These are phyloP conservation scores for Crithidia expoeki DNA, from an alignment of 208 protist species.

Conservation along the genomic window DNA sequence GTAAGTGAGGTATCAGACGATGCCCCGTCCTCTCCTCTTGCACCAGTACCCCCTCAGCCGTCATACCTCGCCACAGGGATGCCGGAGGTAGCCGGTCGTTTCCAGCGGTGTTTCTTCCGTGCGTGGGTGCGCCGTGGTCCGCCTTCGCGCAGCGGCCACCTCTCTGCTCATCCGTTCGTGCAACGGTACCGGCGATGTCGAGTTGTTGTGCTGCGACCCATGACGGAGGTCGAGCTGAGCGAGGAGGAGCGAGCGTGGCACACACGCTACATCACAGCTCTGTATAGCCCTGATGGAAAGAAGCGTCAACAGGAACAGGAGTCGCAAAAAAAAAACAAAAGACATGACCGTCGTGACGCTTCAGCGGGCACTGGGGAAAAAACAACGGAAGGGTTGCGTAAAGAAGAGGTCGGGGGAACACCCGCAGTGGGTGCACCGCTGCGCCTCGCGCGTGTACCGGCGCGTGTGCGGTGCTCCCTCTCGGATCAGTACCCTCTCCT, in stretches of 20 bases:
- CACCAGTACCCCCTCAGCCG: too few species aligned
- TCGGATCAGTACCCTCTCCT: conserved; percentile 81
- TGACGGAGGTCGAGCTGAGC: conserved; percentile 42
- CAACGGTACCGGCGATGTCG: conserved; percentile 47
- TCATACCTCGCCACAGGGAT: conserved; percentile 22
- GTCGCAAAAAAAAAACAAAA: not conserved
- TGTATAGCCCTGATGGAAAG: conserved; percentile 7
- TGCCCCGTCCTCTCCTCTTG: not conserved
- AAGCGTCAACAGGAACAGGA: too few species aligned
- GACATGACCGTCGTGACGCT: too few species aligned
- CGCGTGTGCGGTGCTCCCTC: conserved; percentile 53
- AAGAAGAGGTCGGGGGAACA: not conserved
- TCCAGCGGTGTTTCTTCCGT: conserved; percentile 76
- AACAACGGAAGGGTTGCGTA: conserved; percentile 4
- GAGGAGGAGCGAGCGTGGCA: conserved; percentile 54
- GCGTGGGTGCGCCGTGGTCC: conserved; percentile 26
- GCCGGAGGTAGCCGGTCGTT: conserved; percentile 68
- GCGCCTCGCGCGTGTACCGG: conserved; percentile 2
- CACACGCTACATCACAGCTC: conserved; percentile 18
- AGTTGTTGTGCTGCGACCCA: conserved; percentile 63
- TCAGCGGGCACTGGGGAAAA: not conserved
- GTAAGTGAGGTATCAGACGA: not conserved
- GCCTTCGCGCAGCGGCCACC: conserved; percentile 40
- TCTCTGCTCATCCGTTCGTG: conserved; percentile 40
- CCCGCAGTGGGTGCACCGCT: conserved; percentile 7